Evolutionary conservation across 2,329 filamentous ascomycete genomes (phyloP).

Genomic region (Harringtonia lauricola): DNA sequence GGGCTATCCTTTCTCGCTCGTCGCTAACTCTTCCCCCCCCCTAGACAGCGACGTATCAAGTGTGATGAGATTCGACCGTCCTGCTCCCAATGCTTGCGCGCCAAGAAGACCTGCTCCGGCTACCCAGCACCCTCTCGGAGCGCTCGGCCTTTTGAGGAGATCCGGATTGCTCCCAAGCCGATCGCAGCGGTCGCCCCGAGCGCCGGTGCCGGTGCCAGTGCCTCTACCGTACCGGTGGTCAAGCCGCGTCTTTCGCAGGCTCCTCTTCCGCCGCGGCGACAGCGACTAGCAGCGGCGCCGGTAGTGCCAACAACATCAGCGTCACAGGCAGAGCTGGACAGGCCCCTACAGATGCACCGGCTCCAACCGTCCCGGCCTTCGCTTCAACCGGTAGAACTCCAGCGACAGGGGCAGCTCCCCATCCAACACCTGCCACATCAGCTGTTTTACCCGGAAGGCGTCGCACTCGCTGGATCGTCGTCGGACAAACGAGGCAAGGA

Average conservation of each 20-base stretch:
- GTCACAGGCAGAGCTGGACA: background rate
- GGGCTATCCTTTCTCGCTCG: background rate
- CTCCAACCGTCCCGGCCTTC: too few species aligned
- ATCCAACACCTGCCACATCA: too few species aligned
- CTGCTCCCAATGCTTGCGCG: slow-evolving; percentile 48
- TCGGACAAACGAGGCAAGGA: background rate
- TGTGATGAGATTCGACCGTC: slow-evolving; percentile 53
- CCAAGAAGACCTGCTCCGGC: slow-evolving; percentile 47
- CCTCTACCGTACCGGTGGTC: background rate
- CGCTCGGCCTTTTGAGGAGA: slow-evolving; percentile 32
- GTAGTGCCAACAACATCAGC: background rate
- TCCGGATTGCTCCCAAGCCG: slow-evolving; percentile 39
- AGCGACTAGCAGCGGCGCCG: background rate
- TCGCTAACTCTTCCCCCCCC: slow-evolving; percentile 9
- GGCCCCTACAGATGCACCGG: too few species aligned
- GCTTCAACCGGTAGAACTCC: too few species aligned
- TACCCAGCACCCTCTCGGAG: slow-evolving; percentile 47
- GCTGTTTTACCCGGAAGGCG: too few species aligned
- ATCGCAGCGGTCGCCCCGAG: slow-evolving; percentile 13
- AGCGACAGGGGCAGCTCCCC: too few species aligned
- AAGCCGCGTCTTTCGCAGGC: background rate
- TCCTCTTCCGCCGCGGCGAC: background rate
- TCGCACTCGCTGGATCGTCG: too few species aligned
- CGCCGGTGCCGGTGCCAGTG: slow-evolving; percentile 9
- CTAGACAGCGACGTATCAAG: slow-evolving; percentile 50